Conservation (phyloP, 163 green algal species). For the Chloromonas sp. region DNA sequence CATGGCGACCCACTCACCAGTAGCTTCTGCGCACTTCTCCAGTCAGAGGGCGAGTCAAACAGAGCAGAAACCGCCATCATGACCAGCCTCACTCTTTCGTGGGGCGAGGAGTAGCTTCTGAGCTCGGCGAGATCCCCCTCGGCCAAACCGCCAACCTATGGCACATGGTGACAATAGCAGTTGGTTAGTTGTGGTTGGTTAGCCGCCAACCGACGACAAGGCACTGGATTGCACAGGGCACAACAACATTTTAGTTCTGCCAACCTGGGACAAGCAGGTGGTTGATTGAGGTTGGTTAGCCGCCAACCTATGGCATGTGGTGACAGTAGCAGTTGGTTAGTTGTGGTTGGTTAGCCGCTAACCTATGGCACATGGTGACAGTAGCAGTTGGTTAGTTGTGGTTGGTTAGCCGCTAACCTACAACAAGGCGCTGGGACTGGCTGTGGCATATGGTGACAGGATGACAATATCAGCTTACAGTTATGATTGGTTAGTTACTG, state of each 20-base stretch:
- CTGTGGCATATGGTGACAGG: neutral
- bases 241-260: conserved; percentile 17
- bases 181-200: too few relatives aligned
- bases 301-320: conserved; percentile 9
- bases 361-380: conserved; percentile 8
- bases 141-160: conserved; percentile 18
- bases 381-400: too few relatives aligned
- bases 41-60: conserved; percentile 35
- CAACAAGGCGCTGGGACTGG: neutral
- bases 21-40: conserved; percentile 32
- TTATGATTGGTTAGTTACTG: neutral
- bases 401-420: too few relatives aligned
- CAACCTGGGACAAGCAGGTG: neutral
- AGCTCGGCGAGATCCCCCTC: conserved; percentile 30
- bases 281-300: neutral
- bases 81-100: conserved; percentile 27
- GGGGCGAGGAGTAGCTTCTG: conserved; percentile 29
- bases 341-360: neutral
- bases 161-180: neutral
- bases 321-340: too few relatives aligned
- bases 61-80: conserved; percentile 34
- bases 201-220: too few relatives aligned
- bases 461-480: too few relatives aligned
- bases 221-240: conserved; percentile 8
- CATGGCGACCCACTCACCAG: conserved; percentile 3